These are phyloP conservation scores for Chloropicon primus DNA, from an alignment of 139 green algal genomes.

Conservation along the genomic window DNA sequence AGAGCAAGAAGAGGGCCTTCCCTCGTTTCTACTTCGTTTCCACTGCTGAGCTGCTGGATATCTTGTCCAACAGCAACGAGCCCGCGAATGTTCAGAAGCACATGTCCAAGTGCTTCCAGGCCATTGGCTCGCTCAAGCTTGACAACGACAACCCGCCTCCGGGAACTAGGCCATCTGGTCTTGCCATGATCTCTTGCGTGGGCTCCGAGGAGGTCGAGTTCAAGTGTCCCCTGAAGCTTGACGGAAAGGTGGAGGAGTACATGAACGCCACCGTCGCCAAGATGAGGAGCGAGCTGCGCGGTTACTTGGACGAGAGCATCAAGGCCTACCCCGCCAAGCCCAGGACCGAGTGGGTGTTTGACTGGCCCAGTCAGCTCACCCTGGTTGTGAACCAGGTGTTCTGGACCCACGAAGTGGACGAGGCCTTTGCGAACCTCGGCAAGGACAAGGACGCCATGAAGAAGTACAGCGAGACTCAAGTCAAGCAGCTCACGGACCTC, in stretches of 20 bases:
- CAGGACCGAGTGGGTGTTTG: slow-evolving; percentile 65
- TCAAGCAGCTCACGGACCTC: slow-evolving; percentile 67
- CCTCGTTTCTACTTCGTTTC: slow-evolving; percentile 78
- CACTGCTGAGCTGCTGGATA: slow-evolving; percentile 64
- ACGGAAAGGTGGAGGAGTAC: slow-evolving; percentile 82
- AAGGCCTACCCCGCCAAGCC: slow-evolving; percentile 54
- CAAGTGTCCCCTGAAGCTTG: slow-evolving; percentile 44
- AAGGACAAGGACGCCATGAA: slow-evolving; percentile 46
- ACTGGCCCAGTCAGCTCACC: slow-evolving; percentile 70
- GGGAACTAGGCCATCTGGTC: slow-evolving; percentile 40
- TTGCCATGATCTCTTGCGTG: slow-evolving; percentile 74
- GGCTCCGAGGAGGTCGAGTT: slow-evolving; percentile 63
- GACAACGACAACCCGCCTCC: slow-evolving; percentile 38
- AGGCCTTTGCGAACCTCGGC: slow-evolving; percentile 44
- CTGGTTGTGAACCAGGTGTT: slow-evolving; percentile 86
- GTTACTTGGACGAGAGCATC: slow-evolving; percentile 42
- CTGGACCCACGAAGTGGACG: slow-evolving; percentile 77
- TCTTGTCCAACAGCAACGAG: slow-evolving; percentile 71
- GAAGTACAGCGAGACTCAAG: slow-evolving; percentile 70
- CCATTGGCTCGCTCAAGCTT: slow-evolving; percentile 71
- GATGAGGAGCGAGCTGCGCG: slow-evolving; percentile 70
- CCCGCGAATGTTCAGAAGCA: slow-evolving; percentile 52
- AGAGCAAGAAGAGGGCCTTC: slow-evolving; percentile 64
- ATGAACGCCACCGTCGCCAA: slow-evolving; percentile 69
- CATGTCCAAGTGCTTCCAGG: slow-evolving; percentile 80